Conservation (phyloP, 1,284 basidiomycete genomes). For the Heterobasidion irregulare region DNA sequence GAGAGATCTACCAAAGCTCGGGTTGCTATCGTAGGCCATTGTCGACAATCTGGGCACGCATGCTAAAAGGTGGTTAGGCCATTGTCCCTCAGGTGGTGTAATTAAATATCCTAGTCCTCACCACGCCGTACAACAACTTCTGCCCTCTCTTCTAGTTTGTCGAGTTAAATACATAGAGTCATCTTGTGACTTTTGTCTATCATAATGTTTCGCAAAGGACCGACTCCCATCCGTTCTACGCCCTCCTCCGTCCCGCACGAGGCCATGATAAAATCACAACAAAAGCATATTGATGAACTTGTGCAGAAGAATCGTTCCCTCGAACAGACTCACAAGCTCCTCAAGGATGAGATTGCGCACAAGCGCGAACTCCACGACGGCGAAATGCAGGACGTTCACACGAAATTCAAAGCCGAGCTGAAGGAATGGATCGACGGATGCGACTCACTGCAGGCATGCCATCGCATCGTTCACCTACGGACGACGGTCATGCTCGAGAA, state of each 20-base stretch:
- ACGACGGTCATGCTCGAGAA: conserved; percentile 42
- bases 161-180: background rate
- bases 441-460: conserved; percentile 50
- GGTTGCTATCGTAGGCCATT: too few species aligned
- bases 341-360: conserved; percentile 24
- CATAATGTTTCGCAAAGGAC: conserved; percentile 7
- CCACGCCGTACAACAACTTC: background rate
- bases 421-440: conserved; percentile 51
- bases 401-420: conserved; percentile 44
- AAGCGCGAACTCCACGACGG: conserved; percentile 27
- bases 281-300: conserved; percentile 26
- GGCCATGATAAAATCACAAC: conserved; percentile 44
- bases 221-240: conserved; percentile 8
- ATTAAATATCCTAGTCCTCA: background rate
- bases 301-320: conserved; percentile 9
- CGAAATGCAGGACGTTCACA: conserved; percentile 30
- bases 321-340: conserved; percentile 8
- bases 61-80: too few species aligned
- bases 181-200: background rate
- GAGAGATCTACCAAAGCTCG: too few species aligned
- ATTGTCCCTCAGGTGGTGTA: too few species aligned
- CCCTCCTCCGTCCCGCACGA: conserved; percentile 34
- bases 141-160: background rate
- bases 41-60: too few species aligned
- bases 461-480: conserved; percentile 54